Evolutionary conservation across 176 grass and related monocot genomes (phyloP), one percentile per base, ranked within the genome.

Genomic region (Paspalum vaginatum): DNA sequence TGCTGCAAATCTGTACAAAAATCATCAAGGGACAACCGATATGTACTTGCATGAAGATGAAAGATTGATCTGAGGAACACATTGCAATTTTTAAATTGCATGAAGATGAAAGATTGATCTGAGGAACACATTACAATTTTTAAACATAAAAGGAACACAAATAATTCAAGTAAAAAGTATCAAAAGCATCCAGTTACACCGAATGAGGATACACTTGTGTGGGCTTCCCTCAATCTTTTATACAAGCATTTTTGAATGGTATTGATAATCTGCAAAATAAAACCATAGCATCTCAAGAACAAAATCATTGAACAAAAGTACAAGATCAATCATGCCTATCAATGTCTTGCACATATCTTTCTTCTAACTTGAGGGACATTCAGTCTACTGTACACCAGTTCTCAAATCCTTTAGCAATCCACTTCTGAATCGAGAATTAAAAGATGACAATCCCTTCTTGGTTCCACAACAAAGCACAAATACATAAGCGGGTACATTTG

Each of bases 191-290:
- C 71, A 85, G 25, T 73, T 47, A 45, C 68, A 81, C 14, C 39
- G 70, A 3, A 81, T 40, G 79, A 87, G 91, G 85, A 94, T 98
- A 98, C 95, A 81, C 88, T 98, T 75, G 92, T 87, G 79, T 98
- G 92, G 50, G 90, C 95, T 52, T 80, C 86, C 89, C 95, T 94
- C 78, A 98, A 77, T 90, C 92, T 92, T 94, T 92, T 94, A 77
- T 87, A 94, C 74, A 98, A 8, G 69, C 88, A 86, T 74, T 92
- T 90, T 64, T 94, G 89, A 71, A 65, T 75, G 79, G 86, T 89
- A 51, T 84, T 89, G 75, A 98, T 56, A 59, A 98, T 92, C 95
- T 98, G 90, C 72, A 87, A 89, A 49, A 68, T 57, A 60, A 77
- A 44, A 74, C 26, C 16, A 70, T 26, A 77, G 32, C 26, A 70